These are phyloP conservation scores for Dothiorella sarmentorum DNA, from an alignment of 2,329 filamentous ascomycete genomes.

Conservation along the genomic window DNA sequence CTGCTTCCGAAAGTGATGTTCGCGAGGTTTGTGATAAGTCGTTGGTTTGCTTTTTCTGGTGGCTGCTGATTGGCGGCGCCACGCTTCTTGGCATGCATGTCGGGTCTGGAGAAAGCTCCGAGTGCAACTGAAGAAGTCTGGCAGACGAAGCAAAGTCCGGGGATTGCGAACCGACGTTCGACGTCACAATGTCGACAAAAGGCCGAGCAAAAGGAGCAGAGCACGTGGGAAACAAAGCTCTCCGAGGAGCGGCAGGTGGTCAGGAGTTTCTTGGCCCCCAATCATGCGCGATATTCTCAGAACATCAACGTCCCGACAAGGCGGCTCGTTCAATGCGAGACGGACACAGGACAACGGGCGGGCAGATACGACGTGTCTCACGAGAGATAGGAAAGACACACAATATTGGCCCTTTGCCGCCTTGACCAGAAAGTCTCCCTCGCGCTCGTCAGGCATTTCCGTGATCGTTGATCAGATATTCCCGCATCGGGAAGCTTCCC, in stretches of 20 bases:
- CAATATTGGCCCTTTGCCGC: slow-evolving; percentile 3
- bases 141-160: too few relatives aligned
- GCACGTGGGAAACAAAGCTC: neutral
- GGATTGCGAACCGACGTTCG: neutral
- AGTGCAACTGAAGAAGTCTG: neutral
- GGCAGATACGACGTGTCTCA: slow-evolving; percentile 1
- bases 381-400: neutral
- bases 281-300: slow-evolving; percentile 2
- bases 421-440: neutral
- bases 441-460: neutral
- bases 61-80: slow-evolving; percentile 1
- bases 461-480: neutral
- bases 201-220: neutral
- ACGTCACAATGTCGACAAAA: neutral
- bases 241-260: too few relatives aligned
- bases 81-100: neutral
- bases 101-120: neutral
- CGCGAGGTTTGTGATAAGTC: neutral
- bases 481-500: neutral
- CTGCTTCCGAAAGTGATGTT: neutral
- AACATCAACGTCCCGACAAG: neutral
- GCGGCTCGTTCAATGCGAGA: neutral
- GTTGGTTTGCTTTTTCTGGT: neutral
- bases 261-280: neutral
- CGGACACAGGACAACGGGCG: slow-evolving; percentile 1